phyloP scores from a whole-genome alignment of 2,329 filamentous ascomycete species.

The Phyllachora maydis region DNA sequence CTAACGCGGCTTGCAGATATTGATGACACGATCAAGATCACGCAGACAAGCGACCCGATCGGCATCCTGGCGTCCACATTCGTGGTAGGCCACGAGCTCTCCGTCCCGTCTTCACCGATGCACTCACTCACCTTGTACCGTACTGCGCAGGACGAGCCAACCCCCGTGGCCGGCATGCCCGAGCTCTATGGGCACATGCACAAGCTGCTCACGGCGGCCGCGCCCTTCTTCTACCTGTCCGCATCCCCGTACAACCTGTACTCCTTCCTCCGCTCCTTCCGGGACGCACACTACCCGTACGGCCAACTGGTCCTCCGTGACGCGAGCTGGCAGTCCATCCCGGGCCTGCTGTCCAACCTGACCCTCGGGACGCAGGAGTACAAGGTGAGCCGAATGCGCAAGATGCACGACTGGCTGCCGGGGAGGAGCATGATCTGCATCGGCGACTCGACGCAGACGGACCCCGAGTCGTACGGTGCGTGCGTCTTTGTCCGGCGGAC shows the following conservation, averaged over 20 bases:
- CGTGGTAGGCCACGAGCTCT: constrained; percentile 15
- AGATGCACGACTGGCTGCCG: constrained; percentile 63
- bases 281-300: constrained; percentile 46
- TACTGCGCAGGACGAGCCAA: constrained; percentile 32
- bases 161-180: constrained; percentile 62
- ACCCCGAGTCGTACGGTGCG: constrained; percentile 77
- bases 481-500: not conserved
- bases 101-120: not conserved
- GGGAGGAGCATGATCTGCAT: constrained; percentile 62
- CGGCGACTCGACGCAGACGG: constrained; percentile 79
- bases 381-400: constrained; percentile 62
- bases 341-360: constrained; percentile 58
- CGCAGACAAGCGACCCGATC: constrained; percentile 57
- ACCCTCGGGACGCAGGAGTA: constrained; percentile 70
- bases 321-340: constrained; percentile 66
- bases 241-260: constrained; percentile 92
- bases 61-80: constrained; percentile 77
- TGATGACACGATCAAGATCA: constrained; percentile 91
- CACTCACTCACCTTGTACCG: not conserved
- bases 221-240: constrained; percentile 82
- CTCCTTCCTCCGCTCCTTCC: constrained; percentile 61
- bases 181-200: constrained; percentile 55
- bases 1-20: constrained; percentile 38
- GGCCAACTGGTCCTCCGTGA: constrained; percentile 76
- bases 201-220: constrained; percentile 25